Conservation (phyloP, 2,329 filamentous ascomycete genomes). For the Xenoacremonium recifei region DNA sequence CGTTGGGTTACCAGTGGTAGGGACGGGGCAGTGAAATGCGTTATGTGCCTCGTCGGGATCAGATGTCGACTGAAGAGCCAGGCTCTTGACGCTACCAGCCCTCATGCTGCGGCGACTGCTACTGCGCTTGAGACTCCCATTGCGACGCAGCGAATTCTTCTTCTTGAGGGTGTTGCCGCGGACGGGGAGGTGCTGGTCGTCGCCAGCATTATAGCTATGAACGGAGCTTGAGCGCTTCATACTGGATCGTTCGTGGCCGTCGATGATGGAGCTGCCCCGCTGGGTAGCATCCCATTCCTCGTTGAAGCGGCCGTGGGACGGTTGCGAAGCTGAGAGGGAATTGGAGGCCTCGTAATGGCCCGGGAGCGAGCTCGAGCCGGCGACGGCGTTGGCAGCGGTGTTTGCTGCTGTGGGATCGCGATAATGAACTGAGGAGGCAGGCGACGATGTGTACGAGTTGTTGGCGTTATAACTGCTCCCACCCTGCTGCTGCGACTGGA, state of each 20-base stretch:
- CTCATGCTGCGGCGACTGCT: conserved; percentile 78
- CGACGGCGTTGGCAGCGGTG: conserved; percentile 14
- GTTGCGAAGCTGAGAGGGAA: conserved; percentile 12
- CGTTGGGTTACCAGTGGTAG: conserved; percentile 82
- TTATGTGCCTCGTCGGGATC: conserved; percentile 74
- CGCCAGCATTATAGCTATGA: conserved; percentile 51
- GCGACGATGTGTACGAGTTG: conserved; percentile 18
- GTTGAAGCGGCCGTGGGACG: conserved; percentile 52
- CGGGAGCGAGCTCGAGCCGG: conserved; percentile 14
- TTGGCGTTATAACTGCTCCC: no score
- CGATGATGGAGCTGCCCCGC: conserved; percentile 63
- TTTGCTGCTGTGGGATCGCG: conserved; percentile 13
- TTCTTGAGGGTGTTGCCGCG: conserved; percentile 80
- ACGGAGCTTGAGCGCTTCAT: conserved; percentile 64
- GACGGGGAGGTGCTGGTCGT: conserved; percentile 41
- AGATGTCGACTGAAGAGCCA: conserved; percentile 67
- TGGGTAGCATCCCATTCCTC: conserved; percentile 72
- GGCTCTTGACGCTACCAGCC: conserved; percentile 82
- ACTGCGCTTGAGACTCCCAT: conserved; percentile 73
- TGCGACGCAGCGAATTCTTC: conserved; percentile 74
- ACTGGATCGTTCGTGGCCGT: conserved; percentile 38
- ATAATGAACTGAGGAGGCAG: conserved; percentile 16
- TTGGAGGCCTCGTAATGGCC: conserved; percentile 14
- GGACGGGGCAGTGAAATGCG: conserved; percentile 86
- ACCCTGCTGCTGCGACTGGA: no score